A percentile compares a stretch with the other conserved stretches of the same genome.
These are phyloP conservation scores for California macrophylla DNA, from an alignment of 441 rosid species.

Conservation along the genomic window DNA sequence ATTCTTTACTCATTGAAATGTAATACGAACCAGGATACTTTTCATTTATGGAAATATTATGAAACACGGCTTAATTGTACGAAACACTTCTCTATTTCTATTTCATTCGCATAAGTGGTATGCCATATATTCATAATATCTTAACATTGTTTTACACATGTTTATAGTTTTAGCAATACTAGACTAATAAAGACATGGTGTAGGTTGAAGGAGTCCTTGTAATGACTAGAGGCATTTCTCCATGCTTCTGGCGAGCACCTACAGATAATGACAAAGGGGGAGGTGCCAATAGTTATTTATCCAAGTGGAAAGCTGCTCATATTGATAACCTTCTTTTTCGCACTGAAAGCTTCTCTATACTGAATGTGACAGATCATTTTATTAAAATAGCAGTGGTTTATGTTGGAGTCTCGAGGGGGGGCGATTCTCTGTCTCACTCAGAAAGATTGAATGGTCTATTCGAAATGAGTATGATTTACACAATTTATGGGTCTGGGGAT, in stretches of 20 bases:
- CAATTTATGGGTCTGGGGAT: constrained; percentile 66
- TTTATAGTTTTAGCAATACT: not conserved
- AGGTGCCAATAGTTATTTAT: constrained; percentile 54
- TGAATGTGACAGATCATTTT: constrained; percentile 29
- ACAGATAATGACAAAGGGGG: constrained; percentile 97
- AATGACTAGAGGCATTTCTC: constrained; percentile 60
- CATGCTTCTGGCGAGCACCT: constrained; percentile 95
- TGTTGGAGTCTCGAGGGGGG: constrained; percentile 31
- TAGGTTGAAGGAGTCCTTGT: constrained; percentile 68
- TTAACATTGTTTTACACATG: not conserved
- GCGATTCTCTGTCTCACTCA: constrained; percentile 21
- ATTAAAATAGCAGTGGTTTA: constrained; percentile 50
- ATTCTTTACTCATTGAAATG: not conserved
- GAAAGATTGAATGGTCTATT: constrained; percentile 39
- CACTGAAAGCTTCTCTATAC: constrained; percentile 53
- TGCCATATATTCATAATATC: not conserved
- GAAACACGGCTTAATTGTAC: not conserved
- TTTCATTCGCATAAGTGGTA: not conserved
- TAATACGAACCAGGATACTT: not conserved
- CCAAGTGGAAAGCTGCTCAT: constrained; percentile 68
- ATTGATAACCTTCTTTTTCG: constrained; percentile 43
- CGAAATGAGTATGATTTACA: constrained; percentile 44
- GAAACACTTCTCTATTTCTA: not conserved
- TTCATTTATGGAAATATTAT: not conserved
- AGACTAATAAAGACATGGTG: constrained; percentile 14